Conservation (phyloP, 768 basidiomycete species). For the Pleurotus giganteus region DNA sequence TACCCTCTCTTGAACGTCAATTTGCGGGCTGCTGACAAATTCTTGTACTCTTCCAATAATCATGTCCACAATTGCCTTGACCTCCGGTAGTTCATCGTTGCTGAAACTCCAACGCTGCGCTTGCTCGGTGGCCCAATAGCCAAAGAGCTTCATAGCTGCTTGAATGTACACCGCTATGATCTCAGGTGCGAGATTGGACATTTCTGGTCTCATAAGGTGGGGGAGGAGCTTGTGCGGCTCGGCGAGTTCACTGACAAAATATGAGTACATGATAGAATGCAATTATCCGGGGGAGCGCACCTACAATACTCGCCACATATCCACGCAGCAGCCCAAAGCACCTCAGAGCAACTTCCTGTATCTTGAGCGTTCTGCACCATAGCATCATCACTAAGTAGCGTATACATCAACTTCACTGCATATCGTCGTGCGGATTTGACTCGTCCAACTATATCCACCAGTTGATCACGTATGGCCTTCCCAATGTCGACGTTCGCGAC, state of each 20-base stretch:
- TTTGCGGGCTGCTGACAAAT: slow-evolving; percentile 61
- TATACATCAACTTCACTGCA: slow-evolving; percentile 82
- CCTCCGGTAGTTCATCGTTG: slow-evolving; percentile 62
- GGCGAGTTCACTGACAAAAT: slow-evolving; percentile 58
- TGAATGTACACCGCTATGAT: slow-evolving; percentile 81
- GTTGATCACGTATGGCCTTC: slow-evolving; percentile 71
- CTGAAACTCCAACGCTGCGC: slow-evolving; percentile 67
- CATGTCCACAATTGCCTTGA: slow-evolving; percentile 61
- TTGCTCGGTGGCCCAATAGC: slow-evolving; percentile 74
- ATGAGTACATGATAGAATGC: not conserved
- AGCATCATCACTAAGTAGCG: slow-evolving; percentile 74
- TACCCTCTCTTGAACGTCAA: slow-evolving; percentile 93
- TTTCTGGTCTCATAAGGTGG: slow-evolving; percentile 62
- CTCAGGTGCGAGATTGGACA: slow-evolving; percentile 56
- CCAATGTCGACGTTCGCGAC: slow-evolving; percentile 82
- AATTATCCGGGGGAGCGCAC: slow-evolving; percentile 41
- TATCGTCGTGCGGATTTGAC: slow-evolving; percentile 75
- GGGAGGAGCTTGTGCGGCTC: slow-evolving; percentile 75
- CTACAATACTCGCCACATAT: slow-evolving; percentile 93
- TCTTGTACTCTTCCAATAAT: slow-evolving; percentile 56
- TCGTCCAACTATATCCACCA: slow-evolving; percentile 84
- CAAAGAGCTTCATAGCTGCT: slow-evolving; percentile 83
- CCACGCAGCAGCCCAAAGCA: slow-evolving; percentile 94
- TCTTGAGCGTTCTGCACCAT: slow-evolving; percentile 67
- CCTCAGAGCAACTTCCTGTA: slow-evolving; percentile 75